Percentiles rank a stretch among this genome's conserved stretches.
phyloP scores from a whole-genome alignment of 306 rosid genomes.

The Luffa acutangula region DNA sequence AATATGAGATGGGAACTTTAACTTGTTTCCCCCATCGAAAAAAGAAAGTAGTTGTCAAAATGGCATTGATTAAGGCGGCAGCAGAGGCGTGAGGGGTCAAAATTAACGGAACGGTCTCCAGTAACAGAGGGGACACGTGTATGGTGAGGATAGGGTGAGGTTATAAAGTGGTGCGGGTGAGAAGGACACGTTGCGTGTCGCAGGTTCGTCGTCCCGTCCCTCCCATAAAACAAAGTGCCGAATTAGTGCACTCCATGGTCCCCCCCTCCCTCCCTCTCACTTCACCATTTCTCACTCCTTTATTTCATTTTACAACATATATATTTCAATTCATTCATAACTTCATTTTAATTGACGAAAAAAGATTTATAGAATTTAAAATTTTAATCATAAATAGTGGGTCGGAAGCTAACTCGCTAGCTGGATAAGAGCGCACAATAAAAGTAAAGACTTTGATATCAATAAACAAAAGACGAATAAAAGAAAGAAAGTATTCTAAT shows the following conservation, averaged over 20 bases:
- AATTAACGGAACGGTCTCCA: background rate
- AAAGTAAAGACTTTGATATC: too few species aligned
- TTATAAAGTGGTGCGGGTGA: background rate
- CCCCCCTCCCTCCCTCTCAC: background rate
- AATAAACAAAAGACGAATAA: too few species aligned
- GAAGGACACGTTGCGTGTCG: slow-evolving; percentile 6
- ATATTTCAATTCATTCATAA: too few species aligned
- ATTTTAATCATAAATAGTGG: too few species aligned
- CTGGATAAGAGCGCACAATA: too few species aligned
- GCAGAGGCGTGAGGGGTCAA: background rate
- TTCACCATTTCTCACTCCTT: background rate
- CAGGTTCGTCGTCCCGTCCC: background rate
- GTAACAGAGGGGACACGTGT: background rate
- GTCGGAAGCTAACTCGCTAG: too few species aligned
- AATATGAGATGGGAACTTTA: too few species aligned
- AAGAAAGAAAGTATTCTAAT: background rate
- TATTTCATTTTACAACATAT: too few species aligned
- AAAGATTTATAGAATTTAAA: too few species aligned
- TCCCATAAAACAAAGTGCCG: background rate
- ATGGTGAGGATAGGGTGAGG: background rate
- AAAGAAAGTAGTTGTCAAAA: background rate
- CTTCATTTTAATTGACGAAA: too few species aligned
- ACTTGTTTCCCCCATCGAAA: too few species aligned
- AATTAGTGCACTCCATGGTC: background rate
- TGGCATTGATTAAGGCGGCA: background rate